phyloP scores from a whole-genome alignment of 352 stramenopile species.

The Phytophthora vignae region DNA sequence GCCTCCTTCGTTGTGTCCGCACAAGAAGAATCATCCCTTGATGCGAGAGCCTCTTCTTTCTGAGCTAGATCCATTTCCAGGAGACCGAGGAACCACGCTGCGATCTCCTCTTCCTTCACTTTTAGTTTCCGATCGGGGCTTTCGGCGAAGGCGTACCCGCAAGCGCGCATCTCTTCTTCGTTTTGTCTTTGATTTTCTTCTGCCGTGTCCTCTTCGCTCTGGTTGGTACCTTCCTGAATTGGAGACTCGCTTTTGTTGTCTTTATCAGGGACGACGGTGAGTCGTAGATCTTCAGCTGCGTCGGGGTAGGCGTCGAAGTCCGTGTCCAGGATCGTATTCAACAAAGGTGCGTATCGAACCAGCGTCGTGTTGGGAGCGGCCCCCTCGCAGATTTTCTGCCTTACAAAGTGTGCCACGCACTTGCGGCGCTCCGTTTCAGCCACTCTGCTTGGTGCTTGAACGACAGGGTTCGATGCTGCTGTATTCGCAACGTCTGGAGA shows the following conservation, averaged over 20 bases:
- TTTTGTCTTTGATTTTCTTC: conserved; percentile 28
- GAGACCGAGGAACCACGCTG: conserved; percentile 72
- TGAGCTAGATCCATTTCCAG: conserved; percentile 68
- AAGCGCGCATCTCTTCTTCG: conserved; percentile 32
- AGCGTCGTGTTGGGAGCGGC: conserved; percentile 77
- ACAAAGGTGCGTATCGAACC: conserved; percentile 57
- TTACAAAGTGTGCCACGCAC: conserved; percentile 68
- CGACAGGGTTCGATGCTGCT: conserved; percentile 14
- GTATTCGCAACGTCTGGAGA: conserved; percentile 26
- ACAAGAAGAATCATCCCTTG: conserved; percentile 13
- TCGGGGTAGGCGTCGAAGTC: conserved; percentile 68
- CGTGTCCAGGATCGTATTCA: conserved; percentile 78
- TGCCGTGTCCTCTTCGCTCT: conserved; percentile 35
- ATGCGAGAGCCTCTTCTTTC: conserved; percentile 36
- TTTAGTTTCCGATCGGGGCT: conserved; percentile 36
- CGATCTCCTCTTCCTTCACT: conserved; percentile 75
- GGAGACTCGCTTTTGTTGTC: conserved; percentile 10
- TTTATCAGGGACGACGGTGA: background rate
- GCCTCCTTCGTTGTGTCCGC: conserved; percentile 6
- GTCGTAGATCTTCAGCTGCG: conserved; percentile 4
- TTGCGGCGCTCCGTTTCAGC: conserved; percentile 50
- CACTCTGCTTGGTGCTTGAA: conserved; percentile 25
- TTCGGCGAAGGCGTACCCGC: conserved; percentile 31
- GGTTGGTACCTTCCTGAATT: conserved; percentile 23
- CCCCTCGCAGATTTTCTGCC: conserved; percentile 68